Base-by-base conservation (phyloP, 441 rosid species). In the Euphorbia corollata region DNA sequence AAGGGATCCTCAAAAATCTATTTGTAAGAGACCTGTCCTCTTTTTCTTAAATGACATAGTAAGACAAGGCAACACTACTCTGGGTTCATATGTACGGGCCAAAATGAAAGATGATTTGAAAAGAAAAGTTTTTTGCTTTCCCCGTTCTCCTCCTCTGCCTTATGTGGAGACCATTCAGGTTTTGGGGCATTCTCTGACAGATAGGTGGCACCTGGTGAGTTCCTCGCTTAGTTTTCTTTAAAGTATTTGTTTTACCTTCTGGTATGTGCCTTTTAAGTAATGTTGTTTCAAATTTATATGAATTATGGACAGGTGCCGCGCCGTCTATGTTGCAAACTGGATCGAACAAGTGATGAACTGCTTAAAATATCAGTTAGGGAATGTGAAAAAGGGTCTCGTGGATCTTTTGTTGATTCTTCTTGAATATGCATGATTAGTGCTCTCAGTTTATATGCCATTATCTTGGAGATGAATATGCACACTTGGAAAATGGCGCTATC, bases 141-240 rank as follows among this genome's bases (percentile, higher is more conserved):
- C 84, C 13, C 87, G 67, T 50, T 75, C 84, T 0, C 83, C 81
- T 71, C 93, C 91, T 41, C 75, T 92, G 71, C 91, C 62, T 24
- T 63, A 77, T 8, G 83, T 88, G 43, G 80, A 80, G 73, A 76
- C 69, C 34, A 89, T 92, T 70, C 81, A 80, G 70, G 88, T 88
- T 70, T 15, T 75, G 67, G 91, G 84, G 56, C 60, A 79, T 69
- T 88, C 89, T 73, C 78, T 77, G 18, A 71, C 68, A 67, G 84
- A 80, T 81, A 82, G 73, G 23, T 92, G 98, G 96, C 96, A 87
- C 78, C 71, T 83, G 96, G 97, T 92, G 79, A 73, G 87, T 64
- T 20, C 51, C 59, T 30, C 67, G 20, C 27, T n/a, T 38, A 43
- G 43, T 18, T 24, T 38, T 64, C 50, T 34, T 53, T 23, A 6